phyloP scores from a whole-genome alignment of 345 rosid species.

The Nephelium lappaceum region DNA sequence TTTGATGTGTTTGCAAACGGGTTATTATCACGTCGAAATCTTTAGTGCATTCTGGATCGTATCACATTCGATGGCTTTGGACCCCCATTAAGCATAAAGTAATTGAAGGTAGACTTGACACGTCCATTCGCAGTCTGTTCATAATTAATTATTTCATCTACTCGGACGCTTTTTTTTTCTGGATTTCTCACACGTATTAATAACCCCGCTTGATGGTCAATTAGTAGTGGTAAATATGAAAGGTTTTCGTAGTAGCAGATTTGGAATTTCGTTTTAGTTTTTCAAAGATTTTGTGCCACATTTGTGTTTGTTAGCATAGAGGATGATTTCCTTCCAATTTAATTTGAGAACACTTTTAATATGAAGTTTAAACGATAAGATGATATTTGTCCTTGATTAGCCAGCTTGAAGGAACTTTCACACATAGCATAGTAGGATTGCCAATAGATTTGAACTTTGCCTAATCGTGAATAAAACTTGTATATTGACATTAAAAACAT shows the following conservation, averaged over 20 bases:
- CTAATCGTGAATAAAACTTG: no score
- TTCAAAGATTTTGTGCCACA: background rate
- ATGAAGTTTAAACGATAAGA: no score
- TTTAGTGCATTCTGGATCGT: background rate
- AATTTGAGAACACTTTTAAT: no score
- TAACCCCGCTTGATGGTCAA: background rate
- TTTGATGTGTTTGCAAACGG: background rate
- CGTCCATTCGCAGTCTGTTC: background rate
- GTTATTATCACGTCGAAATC: background rate
- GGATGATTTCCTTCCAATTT: background rate
- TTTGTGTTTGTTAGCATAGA: background rate
- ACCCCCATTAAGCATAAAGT: background rate
- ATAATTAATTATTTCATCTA: no score
- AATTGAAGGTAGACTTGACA: background rate
- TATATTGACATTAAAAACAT: no score
- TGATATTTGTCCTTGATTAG: no score
- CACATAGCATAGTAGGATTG: no score
- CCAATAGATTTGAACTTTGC: no score
- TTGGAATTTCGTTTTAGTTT: background rate
- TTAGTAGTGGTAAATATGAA: no score
- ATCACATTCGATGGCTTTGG: background rate
- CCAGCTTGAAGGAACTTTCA: no score
- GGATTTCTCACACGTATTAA: no score
- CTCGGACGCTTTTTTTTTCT: background rate
- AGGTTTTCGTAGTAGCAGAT: background rate